phyloP scores from a whole-genome alignment of 2,329 filamentous ascomycete genomes.

The Botrytis elliptica region DNA sequence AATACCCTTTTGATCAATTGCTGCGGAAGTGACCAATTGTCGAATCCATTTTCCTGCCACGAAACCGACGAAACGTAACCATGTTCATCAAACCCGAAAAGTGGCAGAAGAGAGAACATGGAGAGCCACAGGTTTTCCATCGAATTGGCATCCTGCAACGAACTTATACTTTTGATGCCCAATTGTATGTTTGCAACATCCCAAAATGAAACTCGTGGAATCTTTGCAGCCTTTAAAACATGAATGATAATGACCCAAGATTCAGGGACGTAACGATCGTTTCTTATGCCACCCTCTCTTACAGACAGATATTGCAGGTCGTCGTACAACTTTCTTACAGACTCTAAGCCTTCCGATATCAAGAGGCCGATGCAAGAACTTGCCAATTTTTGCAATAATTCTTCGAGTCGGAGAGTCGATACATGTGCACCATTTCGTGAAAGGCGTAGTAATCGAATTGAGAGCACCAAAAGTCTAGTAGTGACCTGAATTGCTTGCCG shows the following conservation, averaged over 20 bases:
- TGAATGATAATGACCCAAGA: slow-evolving; percentile 61
- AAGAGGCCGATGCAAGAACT: slow-evolving; percentile 44
- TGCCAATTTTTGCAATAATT: slow-evolving; percentile 47
- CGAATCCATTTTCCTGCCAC: slow-evolving; percentile 44
- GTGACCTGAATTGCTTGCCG: slow-evolving; percentile 27
- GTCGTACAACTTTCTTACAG: slow-evolving; percentile 49
- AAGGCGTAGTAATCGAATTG: slow-evolving; percentile 45
- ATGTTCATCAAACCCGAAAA: slow-evolving; percentile 57
- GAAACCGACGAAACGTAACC: slow-evolving; percentile 49
- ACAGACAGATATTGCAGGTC: slow-evolving; percentile 47
- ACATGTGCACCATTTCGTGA: slow-evolving; percentile 37
- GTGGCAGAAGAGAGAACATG: slow-evolving; percentile 60
- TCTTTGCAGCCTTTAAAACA: slow-evolving; percentile 49
- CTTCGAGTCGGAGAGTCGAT: slow-evolving; percentile 46
- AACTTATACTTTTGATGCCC: slow-evolving; percentile 40
- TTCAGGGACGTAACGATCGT: slow-evolving; percentile 47
- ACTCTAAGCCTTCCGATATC: slow-evolving; percentile 44
- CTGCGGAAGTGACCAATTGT: slow-evolving; percentile 62
- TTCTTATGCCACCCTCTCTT: slow-evolving; percentile 53
- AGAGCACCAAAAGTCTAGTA: slow-evolving; percentile 39
- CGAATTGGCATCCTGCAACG: slow-evolving; percentile 44
- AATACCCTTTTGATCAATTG: slow-evolving; percentile 57
- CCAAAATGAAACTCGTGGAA: slow-evolving; percentile 60
- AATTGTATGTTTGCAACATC: slow-evolving; percentile 52
- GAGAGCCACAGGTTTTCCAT: slow-evolving; percentile 59